phyloP scores from a whole-genome alignment of 257 asterid genomes.

The Datura wrightii region DNA sequence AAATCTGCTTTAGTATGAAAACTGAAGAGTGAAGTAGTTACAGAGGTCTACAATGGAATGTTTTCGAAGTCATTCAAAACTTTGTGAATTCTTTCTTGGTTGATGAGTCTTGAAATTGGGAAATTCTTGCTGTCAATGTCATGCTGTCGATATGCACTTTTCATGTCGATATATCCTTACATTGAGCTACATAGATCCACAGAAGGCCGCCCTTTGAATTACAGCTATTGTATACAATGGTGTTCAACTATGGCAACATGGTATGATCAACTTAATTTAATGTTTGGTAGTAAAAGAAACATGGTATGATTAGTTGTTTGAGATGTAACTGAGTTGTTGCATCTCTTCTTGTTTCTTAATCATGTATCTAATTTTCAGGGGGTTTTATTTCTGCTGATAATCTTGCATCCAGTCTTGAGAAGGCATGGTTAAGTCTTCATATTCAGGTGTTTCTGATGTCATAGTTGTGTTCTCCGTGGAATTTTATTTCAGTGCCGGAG shows the following conservation, averaged over 20 bases:
- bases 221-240: conserved; percentile 91
- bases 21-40: not conserved
- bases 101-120: not conserved
- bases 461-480: conserved; percentile 24
- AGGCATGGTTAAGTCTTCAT: conserved; percentile 92
- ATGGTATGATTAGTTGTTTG: conserved; percentile 51
- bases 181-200: conserved; percentile 72
- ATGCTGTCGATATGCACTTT: conserved; percentile 2
- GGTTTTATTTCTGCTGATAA: conserved; percentile 73
- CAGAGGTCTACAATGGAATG: not conserved
- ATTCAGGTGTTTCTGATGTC: conserved; percentile 64
- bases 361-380: conserved; percentile 47
- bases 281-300: conserved; percentile 32
- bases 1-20: conserved; percentile 16
- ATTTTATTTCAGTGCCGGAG: conserved; percentile 4
- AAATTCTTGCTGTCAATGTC: conserved; percentile 23
- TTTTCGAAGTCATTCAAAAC: not conserved
- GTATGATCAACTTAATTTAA: conserved; percentile 43
- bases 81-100: conserved; percentile 17
- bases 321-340: conserved; percentile 29
- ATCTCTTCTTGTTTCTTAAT: conserved; percentile 14
- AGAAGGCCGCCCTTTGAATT: conserved; percentile 74
- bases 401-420: conserved; percentile 80
- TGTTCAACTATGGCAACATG: conserved; percentile 76
- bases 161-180: conserved; percentile 48